Base-by-base conservation (phyloP, 2,329 filamentous ascomycete species). In the Claviceps capensis region DNA sequence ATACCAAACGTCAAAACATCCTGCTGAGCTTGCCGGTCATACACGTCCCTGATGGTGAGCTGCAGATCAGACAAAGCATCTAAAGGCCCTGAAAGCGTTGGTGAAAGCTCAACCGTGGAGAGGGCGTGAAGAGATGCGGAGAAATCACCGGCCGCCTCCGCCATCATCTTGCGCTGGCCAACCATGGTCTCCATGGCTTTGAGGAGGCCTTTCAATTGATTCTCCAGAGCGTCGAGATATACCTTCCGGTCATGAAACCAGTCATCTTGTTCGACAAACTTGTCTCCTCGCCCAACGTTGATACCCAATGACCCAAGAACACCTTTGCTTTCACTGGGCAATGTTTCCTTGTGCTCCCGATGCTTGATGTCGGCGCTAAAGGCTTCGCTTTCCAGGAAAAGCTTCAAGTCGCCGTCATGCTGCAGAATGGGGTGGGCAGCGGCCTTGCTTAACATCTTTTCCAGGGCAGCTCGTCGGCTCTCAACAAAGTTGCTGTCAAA, bases 401-500 rank as follows among this genome's bases (percentile, higher is more conserved):
- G 82, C 72, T 98, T 98, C 56, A 98, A 70, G 63, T 98, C 93
- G 5, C 80, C 83, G 63, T 98, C 93, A 61, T 95, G 88, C 65
- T 97, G 93, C 58, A 98, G 74, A 37, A 89, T 86, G 7, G 88
- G 85, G 66, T 98, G 93, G 11, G 82, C 80, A 2, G 91, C 88
- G 54, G 83, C 93, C 74, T 95, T 97, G 78, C 96, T 97, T 51
- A 96, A 74, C 93, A 98, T 98, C 65, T 93, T 88, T 70, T 98
- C 93, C 53, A 98, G 72, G 14, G 93, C 93, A 55, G 89, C 86
- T 60, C 93, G 81, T 61, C 93, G 78, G 44, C 87, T 88, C 69
- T 98, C 93, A 56, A 98, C 89, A 68, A 98, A 98, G 67, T 96
- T 94, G 59, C 81, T 87, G 68, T 98, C 91, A 64, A 98, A 98